Conservation (phyloP, 805 yeast species). For the Candida coquimbonensis region DNA sequence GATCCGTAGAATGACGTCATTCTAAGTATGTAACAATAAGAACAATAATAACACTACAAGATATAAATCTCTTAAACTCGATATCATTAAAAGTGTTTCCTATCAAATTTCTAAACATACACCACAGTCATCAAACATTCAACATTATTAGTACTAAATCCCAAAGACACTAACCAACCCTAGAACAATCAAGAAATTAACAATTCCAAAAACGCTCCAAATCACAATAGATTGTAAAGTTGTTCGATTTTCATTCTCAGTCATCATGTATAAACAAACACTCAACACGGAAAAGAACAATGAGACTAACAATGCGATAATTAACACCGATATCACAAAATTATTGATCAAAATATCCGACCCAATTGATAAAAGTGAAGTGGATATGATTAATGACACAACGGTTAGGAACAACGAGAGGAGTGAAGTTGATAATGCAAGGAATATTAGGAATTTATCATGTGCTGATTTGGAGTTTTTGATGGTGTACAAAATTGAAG, state of each 20-base stretch:
- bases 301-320: slow-evolving; percentile 36
- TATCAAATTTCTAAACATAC: not conserved
- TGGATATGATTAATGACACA: slow-evolving; percentile 38
- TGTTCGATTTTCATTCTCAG: slow-evolving; percentile 22
- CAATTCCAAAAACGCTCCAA: slow-evolving; percentile 33
- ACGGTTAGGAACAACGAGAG: slow-evolving; percentile 36
- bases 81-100: no score
- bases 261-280: slow-evolving; percentile 36
- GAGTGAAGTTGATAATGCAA: slow-evolving; percentile 35
- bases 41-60: no score
- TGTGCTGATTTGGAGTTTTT: slow-evolving; percentile 21
- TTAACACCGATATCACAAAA: slow-evolving; percentile 26
- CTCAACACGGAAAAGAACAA: slow-evolving; percentile 36
- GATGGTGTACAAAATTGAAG: slow-evolving; percentile 1
- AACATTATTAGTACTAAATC: slow-evolving; percentile 1
- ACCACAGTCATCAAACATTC: not conserved
- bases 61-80: no score
- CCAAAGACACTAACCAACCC: slow-evolving; percentile 33
- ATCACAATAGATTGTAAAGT: slow-evolving; percentile 37
- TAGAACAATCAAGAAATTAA: slow-evolving; percentile 36
- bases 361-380: slow-evolving; percentile 20
- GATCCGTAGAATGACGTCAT: no score
- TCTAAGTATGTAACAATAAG: no score
- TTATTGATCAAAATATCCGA: slow-evolving; percentile 17
- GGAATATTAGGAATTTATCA: slow-evolving; percentile 36